A percentile compares a stretch with the other conserved stretches of the same genome.
Evolutionary conservation across 2,329 filamentous ascomycete genomes (phyloP).

Genomic region (Pseudocercospora pini-densiflorae): DNA sequence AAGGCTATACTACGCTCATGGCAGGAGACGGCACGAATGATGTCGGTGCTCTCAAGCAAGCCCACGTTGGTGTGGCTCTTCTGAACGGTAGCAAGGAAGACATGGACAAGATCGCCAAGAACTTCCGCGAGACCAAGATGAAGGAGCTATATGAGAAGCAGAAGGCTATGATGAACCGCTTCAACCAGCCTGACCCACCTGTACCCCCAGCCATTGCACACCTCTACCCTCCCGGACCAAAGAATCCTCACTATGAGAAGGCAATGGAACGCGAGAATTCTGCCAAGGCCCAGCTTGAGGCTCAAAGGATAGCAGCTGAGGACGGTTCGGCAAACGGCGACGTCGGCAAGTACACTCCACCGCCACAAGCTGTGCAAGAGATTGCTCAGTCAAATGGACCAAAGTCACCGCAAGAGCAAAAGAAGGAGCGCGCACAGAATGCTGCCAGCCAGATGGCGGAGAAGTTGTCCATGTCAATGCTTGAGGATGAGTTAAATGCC

Average conservation of each 20-base stretch:
- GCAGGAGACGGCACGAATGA: slow-evolving; percentile 98
- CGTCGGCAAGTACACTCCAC: slow-evolving; percentile 32
- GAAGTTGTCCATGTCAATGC: slow-evolving; percentile 82
- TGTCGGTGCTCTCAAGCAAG: slow-evolving; percentile 96
- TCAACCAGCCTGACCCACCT: slow-evolving; percentile 92
- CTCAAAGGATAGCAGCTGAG: slow-evolving; percentile 54
- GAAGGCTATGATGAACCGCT: slow-evolving; percentile 84
- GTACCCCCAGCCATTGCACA: slow-evolving; percentile 93
- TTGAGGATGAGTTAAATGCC: slow-evolving; percentile 87
- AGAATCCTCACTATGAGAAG: slow-evolving; percentile 92
- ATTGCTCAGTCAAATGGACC: slow-evolving; percentile 7
- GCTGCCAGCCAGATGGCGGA: slow-evolving; percentile 82
- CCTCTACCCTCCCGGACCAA: slow-evolving; percentile 86
- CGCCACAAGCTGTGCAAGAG: slow-evolving; percentile 27
- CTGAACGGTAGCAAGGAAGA: slow-evolving; percentile 94
- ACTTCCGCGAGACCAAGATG: slow-evolving; percentile 94
- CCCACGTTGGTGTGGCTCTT: slow-evolving; percentile 93
- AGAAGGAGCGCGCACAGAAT: slow-evolving; percentile 63
- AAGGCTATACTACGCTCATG: slow-evolving; percentile 98
- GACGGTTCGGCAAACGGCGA: slow-evolving; percentile 40
- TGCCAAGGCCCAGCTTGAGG: slow-evolving; percentile 68
- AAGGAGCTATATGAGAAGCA: slow-evolving; percentile 99
- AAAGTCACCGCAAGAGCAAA: slow-evolving; percentile 54
- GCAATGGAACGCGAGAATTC: slow-evolving; percentile 85
- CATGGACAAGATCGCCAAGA: slow-evolving; percentile 87